Conservation (phyloP, 768 basidiomycete species). For the Hypholoma sublateritium region DNA sequence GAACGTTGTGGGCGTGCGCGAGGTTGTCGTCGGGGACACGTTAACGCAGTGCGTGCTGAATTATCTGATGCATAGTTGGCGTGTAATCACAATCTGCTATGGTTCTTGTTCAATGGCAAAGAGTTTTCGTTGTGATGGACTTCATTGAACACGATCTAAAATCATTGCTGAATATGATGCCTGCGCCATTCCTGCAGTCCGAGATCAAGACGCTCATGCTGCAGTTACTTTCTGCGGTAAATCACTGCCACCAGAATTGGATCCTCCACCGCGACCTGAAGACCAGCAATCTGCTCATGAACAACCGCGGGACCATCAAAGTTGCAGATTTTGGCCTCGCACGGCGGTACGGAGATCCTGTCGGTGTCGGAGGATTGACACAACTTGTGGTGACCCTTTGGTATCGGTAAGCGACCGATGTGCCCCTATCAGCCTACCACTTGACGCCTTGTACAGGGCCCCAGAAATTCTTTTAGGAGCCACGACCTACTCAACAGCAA, state of each 20-base stretch:
- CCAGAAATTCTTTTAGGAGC: slow-evolving; percentile 95
- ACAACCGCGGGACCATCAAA: slow-evolving; percentile 97
- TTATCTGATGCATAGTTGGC: slow-evolving; percentile 18
- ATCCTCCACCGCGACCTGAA: slow-evolving; percentile 97
- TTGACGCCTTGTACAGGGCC: slow-evolving; percentile 50
- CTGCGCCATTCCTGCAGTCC: slow-evolving; percentile 92
- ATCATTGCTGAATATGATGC: slow-evolving; percentile 92
- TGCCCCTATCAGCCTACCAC: background rate
- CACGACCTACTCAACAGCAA: slow-evolving; percentile 89
- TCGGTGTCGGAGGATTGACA: slow-evolving; percentile 95
- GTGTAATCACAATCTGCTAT: slow-evolving; percentile 28
- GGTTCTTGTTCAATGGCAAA: slow-evolving; percentile 33
- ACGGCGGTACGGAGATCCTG: slow-evolving; percentile 92
- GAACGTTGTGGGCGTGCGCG: slow-evolving; percentile 95
- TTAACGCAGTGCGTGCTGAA: slow-evolving; percentile 87
- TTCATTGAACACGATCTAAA: slow-evolving; percentile 99
- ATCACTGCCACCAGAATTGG: slow-evolving; percentile 95
- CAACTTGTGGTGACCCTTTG: slow-evolving; percentile 98
- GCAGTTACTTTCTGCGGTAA: slow-evolving; percentile 90
- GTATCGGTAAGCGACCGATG: slow-evolving; percentile 71
- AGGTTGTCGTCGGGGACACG: slow-evolving; percentile 98
- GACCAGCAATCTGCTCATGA: slow-evolving; percentile 97
- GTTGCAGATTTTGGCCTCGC: slow-evolving; percentile 99
- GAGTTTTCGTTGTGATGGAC: slow-evolving; percentile 99
- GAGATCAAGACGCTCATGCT: slow-evolving; percentile 97